phyloP scores from a whole-genome alignment of 345 rosid genomes.

The Cardamine resedifolia region DNA sequence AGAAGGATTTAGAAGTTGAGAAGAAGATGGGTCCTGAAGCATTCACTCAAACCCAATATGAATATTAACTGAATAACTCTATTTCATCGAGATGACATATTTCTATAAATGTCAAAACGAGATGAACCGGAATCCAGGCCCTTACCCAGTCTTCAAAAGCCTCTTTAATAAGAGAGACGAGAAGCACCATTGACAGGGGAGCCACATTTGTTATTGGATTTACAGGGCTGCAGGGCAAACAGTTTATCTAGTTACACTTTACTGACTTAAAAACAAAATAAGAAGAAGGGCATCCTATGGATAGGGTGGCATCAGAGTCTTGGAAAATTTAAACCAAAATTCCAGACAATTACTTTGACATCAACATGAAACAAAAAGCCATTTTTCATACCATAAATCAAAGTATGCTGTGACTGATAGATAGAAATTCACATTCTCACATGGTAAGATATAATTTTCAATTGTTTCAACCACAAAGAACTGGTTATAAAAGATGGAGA shows the following conservation, averaged over 20 bases:
- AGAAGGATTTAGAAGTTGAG: conserved; percentile 24
- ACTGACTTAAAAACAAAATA: neutral
- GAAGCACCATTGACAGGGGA: conserved; percentile 90
- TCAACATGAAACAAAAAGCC: neutral
- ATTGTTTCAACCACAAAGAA: neutral
- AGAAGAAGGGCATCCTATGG: neutral
- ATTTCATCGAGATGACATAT: neutral
- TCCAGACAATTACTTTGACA: neutral
- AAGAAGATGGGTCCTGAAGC: conserved; percentile 5
- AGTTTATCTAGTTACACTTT: conserved; percentile 6
- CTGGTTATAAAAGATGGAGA: neutral
- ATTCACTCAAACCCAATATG: neutral
- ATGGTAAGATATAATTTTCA: neutral
- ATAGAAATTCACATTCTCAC: conserved; percentile 5
- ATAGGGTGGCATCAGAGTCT: neutral
- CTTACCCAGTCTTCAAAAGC: conserved; percentile 99
- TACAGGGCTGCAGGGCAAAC: conserved; percentile 75
- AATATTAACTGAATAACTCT: conserved; percentile 3
- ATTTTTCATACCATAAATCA: neutral
- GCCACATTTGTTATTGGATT: conserved; percentile 93
- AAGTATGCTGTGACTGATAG: neutral
- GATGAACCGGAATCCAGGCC: conserved; percentile 17
- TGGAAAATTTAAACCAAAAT: neutral
- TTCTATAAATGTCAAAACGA: conserved; percentile 5
- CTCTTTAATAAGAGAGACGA: conserved; percentile 95